Evolutionary conservation across 148 eudicot species (phyloP), one percentile per base, ranked within the genome.

Genomic region (Persicaria maculosa): DNA sequence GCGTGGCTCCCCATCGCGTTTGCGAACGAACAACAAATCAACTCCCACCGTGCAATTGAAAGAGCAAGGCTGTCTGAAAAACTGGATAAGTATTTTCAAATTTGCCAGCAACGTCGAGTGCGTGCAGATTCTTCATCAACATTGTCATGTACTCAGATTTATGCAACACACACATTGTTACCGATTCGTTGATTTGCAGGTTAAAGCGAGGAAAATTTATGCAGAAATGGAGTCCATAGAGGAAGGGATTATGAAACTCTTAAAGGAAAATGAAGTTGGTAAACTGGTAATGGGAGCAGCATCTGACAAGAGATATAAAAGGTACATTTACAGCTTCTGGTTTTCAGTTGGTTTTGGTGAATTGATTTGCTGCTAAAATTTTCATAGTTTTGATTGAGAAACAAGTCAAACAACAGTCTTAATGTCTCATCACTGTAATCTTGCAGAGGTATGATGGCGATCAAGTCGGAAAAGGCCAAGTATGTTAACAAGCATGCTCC

Each of bases 381-480:
- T 31, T 31, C 40, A 1, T 2, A 31, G 40, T 31, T 31, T 31
- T 52, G n/a, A 52, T 9, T 54, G 70, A 62, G 40, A 31, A 31
- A 31, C 25, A 22, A 22, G 25, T 22, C 25, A 22, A 22, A 22
- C 40, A 31, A 31, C 40, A 31, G 2, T 31, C 40, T 31, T 31
- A 31, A 31, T 31, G 40, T 53, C 58, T 70, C 74, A 40, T 77
- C 77, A 79, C 36, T 4, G 22, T 4, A 20, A 17, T 59, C 14
- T 77, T 81, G 79, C 82, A 95, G 99, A 87, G 88, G 79, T 74
- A 88, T 90, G 96, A 64, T 80, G 68, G 92, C 85, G 80, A 92
- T 84, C 17, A 88, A 79, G 80, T 95, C 99, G 3, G 82, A 77
- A 79, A 92, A 90, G 85, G 97, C 99, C 77, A 89, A 83, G 11